phyloP scores from a whole-genome alignment of 225 moss, liverwort and hornwort species.

The Pseudisothecium myosuroides region DNA sequence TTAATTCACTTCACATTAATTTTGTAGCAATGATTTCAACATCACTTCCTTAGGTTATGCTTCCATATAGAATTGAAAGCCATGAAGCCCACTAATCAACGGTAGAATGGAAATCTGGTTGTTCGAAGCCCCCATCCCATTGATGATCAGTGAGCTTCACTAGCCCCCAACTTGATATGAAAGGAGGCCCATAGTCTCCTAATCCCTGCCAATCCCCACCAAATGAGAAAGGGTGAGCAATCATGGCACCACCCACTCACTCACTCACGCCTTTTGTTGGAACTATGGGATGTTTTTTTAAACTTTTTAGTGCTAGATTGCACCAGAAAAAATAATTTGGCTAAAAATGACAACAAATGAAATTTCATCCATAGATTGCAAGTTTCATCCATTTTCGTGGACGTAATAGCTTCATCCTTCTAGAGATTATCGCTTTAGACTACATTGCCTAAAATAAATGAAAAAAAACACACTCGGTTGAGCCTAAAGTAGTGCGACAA shows the following conservation, averaged over 20 bases:
- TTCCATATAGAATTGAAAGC: accelerated
- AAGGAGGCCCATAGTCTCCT: no score
- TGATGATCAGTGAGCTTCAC: accelerated
- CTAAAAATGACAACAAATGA: no score
- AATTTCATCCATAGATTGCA: no score
- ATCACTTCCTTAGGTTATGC: neutral
- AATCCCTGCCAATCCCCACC: neutral
- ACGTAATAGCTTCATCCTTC: no score
- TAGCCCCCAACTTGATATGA: accelerated
- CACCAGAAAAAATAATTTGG: no score
- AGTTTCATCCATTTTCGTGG: no score
- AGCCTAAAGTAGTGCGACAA: no score
- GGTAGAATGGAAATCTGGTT: accelerated
- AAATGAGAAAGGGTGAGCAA: neutral
- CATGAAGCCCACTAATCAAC: accelerated
- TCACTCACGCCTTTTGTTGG: neutral
- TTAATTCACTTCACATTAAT: neutral
- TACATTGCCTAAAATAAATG: no score
- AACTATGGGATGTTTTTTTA: no score
- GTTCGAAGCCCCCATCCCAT: accelerated
- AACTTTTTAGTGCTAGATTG: no score
- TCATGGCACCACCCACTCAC: neutral
- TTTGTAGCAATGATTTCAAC: neutral
- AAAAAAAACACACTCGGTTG: no score
- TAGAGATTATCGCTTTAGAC: no score